A percentile compares a stretch with the other conserved stretches of the same genome.
Conservation (phyloP, 345 rosid species). For the Arabis alpina region DNA sequence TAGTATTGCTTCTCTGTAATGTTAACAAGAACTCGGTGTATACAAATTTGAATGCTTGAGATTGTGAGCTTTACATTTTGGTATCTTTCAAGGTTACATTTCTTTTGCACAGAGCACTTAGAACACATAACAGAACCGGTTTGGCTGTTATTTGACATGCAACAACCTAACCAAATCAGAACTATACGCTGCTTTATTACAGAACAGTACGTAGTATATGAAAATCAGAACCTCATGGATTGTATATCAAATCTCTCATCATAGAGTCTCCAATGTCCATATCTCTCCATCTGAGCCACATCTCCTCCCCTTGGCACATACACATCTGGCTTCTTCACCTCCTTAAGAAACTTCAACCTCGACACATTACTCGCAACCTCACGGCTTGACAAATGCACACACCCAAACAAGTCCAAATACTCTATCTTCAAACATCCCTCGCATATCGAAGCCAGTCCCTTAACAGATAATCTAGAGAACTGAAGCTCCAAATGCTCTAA, state of each 20-base stretch:
- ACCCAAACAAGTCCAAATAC: conserved; percentile 71
- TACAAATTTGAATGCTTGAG: conserved; percentile 9
- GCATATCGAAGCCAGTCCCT: conserved; percentile 63
- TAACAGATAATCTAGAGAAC: conserved; percentile 68
- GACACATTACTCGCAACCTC: conserved; percentile 55
- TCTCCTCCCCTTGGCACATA: conserved; percentile 61
- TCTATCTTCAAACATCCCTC: conserved; percentile 66
- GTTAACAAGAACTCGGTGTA: background rate
- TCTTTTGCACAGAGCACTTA: too few species aligned
- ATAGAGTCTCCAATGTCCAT: conserved; percentile 82
- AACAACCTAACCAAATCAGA: background rate
- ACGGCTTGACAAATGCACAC: conserved; percentile 72
- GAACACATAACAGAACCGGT: too few species aligned
- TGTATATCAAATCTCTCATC: conserved; percentile 86
- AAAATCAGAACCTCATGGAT: conserved; percentile 59
- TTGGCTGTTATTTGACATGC: too few species aligned
- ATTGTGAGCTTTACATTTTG: conserved; percentile 1
- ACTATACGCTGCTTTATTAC: conserved; percentile 15
- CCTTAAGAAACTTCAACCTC: conserved; percentile 57
- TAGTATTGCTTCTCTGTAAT: background rate
- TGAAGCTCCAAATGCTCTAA: conserved; percentile 68
- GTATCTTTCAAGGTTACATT: conserved; percentile 18
- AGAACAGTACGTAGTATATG: background rate
- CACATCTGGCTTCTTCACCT: conserved; percentile 66
- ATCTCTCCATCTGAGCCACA: conserved; percentile 62